Conservation (phyloP, 768 basidiomycete genomes). For the Russula ochroleuca region DNA sequence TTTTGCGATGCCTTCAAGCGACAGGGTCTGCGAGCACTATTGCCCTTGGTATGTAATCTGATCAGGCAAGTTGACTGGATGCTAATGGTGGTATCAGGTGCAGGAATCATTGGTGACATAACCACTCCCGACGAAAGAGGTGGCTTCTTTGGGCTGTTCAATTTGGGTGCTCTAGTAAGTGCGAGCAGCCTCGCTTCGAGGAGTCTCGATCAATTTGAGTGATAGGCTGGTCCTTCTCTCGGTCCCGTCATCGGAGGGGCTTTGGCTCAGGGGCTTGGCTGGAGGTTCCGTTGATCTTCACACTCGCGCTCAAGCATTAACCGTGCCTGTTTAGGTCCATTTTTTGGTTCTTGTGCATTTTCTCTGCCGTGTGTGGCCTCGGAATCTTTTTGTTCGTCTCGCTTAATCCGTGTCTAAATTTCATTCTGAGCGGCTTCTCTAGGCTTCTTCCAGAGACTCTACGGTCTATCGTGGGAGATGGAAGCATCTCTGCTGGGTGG, state of each 20-base stretch:
- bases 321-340: constrained; percentile 34
- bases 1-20: constrained; percentile 78
- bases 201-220: neutral
- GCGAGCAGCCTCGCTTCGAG: neutral
- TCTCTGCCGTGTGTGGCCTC: constrained; percentile 35
- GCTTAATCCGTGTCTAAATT: neutral
- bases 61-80: too few relatives aligned
- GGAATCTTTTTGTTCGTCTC: constrained; percentile 36
- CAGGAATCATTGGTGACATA: constrained; percentile 78
- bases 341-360: constrained; percentile 43
- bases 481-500: constrained; percentile 36
- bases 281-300: constrained; percentile 30
- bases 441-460: constrained; percentile 49
- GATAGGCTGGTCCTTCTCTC: constrained; percentile 35
- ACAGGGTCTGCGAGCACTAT: constrained; percentile 76
- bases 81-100: constrained; percentile 39
- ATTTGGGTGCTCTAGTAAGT: constrained; percentile 59
- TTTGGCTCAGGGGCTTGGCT: constrained; percentile 32
- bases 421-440: constrained; percentile 8
- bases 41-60: constrained; percentile 49
- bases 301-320: neutral
- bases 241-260: constrained; percentile 51
- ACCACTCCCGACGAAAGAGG: constrained; percentile 69
- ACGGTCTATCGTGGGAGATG: constrained; percentile 42
- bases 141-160: constrained; percentile 65